phyloP scores from a whole-genome alignment of 768 basidiomycete genomes.

The Hydnomerulius pinastri region DNA sequence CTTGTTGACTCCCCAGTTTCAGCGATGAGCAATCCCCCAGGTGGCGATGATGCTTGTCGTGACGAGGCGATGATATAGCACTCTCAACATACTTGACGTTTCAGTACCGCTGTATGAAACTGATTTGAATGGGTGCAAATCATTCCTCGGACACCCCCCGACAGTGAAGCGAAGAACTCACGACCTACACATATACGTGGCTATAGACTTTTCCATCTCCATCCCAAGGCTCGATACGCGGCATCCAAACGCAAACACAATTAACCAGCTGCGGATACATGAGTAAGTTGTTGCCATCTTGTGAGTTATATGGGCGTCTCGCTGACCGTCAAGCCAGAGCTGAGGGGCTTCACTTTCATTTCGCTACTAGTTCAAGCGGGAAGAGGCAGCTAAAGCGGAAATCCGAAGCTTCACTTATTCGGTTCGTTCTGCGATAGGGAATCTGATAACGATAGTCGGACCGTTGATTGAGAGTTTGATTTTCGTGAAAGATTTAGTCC shows the following conservation, averaged over 20 bases:
- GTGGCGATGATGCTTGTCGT: no score
- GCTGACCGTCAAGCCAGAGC: constrained; percentile 5
- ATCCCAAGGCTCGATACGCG: constrained; percentile 1
- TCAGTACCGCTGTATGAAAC: background rate
- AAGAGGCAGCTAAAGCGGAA: constrained; percentile 26
- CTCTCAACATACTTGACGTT: background rate
- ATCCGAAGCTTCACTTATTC: constrained; percentile 15
- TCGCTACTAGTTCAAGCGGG: constrained; percentile 18
- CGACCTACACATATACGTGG: background rate
- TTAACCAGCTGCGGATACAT: constrained; percentile 13
- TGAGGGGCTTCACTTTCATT: constrained; percentile 22
- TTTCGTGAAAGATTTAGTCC: background rate
- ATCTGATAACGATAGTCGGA: constrained; percentile 17
- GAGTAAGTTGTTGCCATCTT: constrained; percentile 28
- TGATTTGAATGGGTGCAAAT: background rate
- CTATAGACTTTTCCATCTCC: background rate
- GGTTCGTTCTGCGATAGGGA: constrained; percentile 23
- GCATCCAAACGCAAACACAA: constrained; percentile 13
- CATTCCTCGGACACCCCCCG: no score
- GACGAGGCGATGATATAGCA: background rate
- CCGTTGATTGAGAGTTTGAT: background rate
- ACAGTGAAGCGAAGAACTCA: background rate
- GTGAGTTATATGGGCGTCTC: constrained; percentile 25
- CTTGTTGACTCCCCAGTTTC: no score
- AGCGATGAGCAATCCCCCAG: no score